Base-by-base conservation (phyloP, 768 basidiomycete genomes). In the Rubroboletus pulcherrimus region DNA sequence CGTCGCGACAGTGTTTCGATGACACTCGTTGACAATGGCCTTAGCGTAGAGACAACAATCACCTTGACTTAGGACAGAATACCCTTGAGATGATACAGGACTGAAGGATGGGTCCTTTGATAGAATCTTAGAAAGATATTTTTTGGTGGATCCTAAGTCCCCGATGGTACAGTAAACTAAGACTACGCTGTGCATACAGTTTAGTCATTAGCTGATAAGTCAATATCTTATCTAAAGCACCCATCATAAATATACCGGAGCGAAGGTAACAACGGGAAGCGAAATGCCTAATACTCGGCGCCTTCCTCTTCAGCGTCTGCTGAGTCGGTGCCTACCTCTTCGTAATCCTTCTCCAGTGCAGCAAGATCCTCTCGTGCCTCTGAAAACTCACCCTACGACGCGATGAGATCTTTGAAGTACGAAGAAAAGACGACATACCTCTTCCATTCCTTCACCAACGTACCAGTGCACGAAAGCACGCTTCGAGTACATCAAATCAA, bases 371-470 rank as follows among this genome's bases (percentile, higher is more conserved):
- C 96, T 64, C 95, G 89, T 44, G 96, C 96, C 76, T 97, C 95
- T 45, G 93, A 94, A 77, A 98, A 98, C 77, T 98, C 96, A 74
- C 96, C 96, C 78, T 84, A 48, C n/a, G 52, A 43, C 26, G 4
- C 11, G 14, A 40, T 70, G 17, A 66, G 62, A 14, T 11, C 19
- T 9, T 41, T 51, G 30, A 42, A 53, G 15, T 17, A 26, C 51
- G 37, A 60, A 35, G 17, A 54, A 39, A 17, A 53, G 48, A 49
- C 8, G 9, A 60, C 71, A 33, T 58, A 78, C 83, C 80, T 98
- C 96, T 72, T 98, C 96, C 96, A 98, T 98, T 79, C 96, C 96
- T 77, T 98, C 95, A 70, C 95, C 95, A 59, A 97, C 95, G 68
- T 95, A 96, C 93, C 93, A 90, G 72, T 91, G 88, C 26, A 90